These are phyloP conservation scores for Maudiozyma barnettii DNA, from an alignment of 805 yeast genomes.

Conservation along the genomic window DNA sequence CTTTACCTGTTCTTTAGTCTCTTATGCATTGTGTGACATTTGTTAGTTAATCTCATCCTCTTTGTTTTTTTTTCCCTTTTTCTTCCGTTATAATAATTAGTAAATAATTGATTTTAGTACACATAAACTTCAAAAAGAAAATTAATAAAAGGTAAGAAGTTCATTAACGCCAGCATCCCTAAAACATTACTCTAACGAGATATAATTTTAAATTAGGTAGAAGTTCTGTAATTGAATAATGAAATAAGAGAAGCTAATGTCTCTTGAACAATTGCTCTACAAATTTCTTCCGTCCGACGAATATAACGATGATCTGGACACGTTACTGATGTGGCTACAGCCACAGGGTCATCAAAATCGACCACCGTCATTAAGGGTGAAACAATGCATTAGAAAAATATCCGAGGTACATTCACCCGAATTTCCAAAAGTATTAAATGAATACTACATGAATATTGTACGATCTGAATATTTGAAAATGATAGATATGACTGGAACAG, in stretches of 20 bases:
- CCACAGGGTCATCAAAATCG: conserved; percentile 21
- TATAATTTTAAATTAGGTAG: no score
- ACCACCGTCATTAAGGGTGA: conserved; percentile 21
- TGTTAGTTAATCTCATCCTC: no score
- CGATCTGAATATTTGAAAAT: conserved; percentile 16
- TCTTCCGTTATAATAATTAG: no score
- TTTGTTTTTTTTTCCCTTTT: no score
- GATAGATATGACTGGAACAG: neutral
- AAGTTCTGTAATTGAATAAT: neutral
- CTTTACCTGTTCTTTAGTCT: no score
- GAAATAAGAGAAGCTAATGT: neutral
- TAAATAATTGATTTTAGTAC: no score
- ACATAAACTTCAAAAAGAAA: no score
- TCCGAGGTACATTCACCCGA: conserved; percentile 1
- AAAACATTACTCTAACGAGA: no score
- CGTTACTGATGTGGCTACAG: conserved; percentile 19
- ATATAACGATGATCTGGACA: conserved; percentile 16
- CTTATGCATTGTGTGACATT: no score
- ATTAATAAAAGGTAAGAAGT: no score
- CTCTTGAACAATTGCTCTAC: conserved; percentile 3
- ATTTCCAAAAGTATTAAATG: conserved; percentile 3
- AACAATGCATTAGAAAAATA: conserved; percentile 10
- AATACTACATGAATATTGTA: conserved; percentile 16
- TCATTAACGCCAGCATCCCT: no score
- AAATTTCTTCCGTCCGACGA: neutral